Conservation (phyloP, 2,329 filamentous ascomycete genomes). For the Trichoderma asperellum region DNA sequence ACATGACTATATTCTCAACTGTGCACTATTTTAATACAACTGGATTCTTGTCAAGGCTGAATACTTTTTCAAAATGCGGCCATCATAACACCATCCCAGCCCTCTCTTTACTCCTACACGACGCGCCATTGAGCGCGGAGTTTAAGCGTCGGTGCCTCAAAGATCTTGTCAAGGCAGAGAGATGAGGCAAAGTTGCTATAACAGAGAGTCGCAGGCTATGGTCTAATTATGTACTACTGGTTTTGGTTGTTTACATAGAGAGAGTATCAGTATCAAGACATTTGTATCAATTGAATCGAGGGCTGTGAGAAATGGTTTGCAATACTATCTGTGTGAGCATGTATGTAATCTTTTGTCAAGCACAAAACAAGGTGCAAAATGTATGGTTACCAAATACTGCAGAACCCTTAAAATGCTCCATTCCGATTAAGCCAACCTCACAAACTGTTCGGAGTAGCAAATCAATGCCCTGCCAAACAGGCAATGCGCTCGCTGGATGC, state of each 20-base stretch:
- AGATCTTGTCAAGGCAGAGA: not conserved
- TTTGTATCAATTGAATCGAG: no score
- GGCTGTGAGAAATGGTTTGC: not conserved
- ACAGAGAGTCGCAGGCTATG: not conserved
- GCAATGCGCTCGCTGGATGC: not conserved
- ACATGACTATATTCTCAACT: not conserved
- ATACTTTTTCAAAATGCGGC: not conserved
- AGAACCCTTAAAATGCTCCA: not conserved
- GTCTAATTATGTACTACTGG: not conserved
- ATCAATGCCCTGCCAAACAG: not conserved
- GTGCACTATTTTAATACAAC: not conserved
- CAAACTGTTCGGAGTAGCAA: not conserved
- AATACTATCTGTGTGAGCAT: not conserved
- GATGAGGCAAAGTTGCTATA: not conserved
- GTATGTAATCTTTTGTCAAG: not conserved
- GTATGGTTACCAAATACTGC: not conserved
- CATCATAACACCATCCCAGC: not conserved
- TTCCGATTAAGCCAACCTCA: not conserved
- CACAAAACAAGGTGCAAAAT: not conserved
- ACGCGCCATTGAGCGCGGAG: not conserved
- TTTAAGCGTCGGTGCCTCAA: not conserved
- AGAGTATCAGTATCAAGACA: no score
- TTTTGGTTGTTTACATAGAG: not conserved
- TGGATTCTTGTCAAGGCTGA: not conserved
- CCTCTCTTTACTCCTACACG: not conserved